Base-by-base conservation (phyloP, 805 yeast species). In the Wickerhamomyces canadensis region DNA sequence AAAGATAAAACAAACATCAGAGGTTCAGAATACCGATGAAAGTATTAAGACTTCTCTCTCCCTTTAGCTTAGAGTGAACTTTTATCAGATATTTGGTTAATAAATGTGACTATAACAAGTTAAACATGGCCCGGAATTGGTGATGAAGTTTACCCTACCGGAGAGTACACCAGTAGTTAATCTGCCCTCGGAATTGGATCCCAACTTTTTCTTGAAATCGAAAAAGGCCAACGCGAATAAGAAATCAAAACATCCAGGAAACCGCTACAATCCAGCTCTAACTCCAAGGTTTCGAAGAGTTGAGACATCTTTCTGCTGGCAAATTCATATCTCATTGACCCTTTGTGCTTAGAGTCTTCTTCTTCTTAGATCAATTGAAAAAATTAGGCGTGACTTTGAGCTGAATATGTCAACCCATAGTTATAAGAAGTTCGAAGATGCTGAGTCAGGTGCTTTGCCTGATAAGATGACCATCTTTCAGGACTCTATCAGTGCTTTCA, bases 401-500 rank as follows among this genome's bases (percentile, higher is more conserved):
- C n/a, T n/a, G n/a, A n/a, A n/a, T n/a, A 87, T 87, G 96, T 87
- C 96, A 32, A 78, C 95, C 27, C 78, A 70, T 48, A 70, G 84
- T 31, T 87, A 85, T 65, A 88, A 87, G 68, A 84, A 85, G 67
- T 77, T 74, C 63, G 96, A 88, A 56, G 87, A 84, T 58, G 58
- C 75, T 38, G 85, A 74, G 48, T 68, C 82, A 34, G 79, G 81
- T 40, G 67, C 71, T 24, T 61, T 75, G 50, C 94, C 95, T 39
- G 98, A 93, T 65, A 89, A 89, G 65, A 93, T 93, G 98, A 82
- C 96, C 10, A 89, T 93, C 45, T 91, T 84, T 62, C 98, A 93
- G 65, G 96, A 89, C 60, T 89, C 97, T 69, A 68, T 86, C 55
- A 84, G 84, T 49, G 89, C 85, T 43, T 93, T 93, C 74, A 91